These are phyloP conservation scores for Plasmodium billcollinsi DNA, from an alignment of 169 alveolate species.

Conservation along the genomic window DNA sequence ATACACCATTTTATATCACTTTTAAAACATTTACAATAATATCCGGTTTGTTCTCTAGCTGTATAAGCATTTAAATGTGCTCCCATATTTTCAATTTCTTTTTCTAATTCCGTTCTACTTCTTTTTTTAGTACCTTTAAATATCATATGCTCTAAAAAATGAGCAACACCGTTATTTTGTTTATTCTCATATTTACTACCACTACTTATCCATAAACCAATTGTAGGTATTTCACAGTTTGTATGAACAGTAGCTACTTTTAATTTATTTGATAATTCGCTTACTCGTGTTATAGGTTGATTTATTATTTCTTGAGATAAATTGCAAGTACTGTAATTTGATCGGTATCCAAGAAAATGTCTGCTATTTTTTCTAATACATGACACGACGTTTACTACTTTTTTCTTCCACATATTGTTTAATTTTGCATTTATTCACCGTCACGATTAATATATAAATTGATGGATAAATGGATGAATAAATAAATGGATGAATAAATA, in stretches of 20 bases:
- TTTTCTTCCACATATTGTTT: slow-evolving; percentile 6
- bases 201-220: slow-evolving; percentile 96
- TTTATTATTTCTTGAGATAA: slow-evolving; percentile 38
- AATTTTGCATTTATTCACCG: too few species aligned
- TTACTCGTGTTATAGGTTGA: slow-evolving; percentile 42
- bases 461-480: too few species aligned
- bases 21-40: slow-evolving; percentile 90
- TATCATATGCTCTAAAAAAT: slow-evolving; percentile 97
- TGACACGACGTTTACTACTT: background rate
- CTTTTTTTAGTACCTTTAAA: slow-evolving; percentile 97
- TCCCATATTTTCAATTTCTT: slow-evolving; percentile 96
- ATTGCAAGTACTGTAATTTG: slow-evolving; percentile 11
- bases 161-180: slow-evolving; percentile 96
- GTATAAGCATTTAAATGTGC: slow-evolving; percentile 98
- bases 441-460: too few species aligned
- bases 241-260: slow-evolving; percentile 91
- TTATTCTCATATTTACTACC: slow-evolving; percentile 96
- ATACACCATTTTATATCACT: slow-evolving; percentile 90
- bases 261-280: slow-evolving; percentile 88
- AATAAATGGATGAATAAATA: too few species aligned
- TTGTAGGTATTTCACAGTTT: slow-evolving; percentile 90
- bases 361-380: background rate
- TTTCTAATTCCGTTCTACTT: slow-evolving; percentile 92
- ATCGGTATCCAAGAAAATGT: background rate
- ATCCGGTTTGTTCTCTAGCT: slow-evolving; percentile 97